These are phyloP conservation scores for Colletotrichum abscissum DNA, from an alignment of 2,329 filamentous ascomycete species.

Conservation along the genomic window DNA sequence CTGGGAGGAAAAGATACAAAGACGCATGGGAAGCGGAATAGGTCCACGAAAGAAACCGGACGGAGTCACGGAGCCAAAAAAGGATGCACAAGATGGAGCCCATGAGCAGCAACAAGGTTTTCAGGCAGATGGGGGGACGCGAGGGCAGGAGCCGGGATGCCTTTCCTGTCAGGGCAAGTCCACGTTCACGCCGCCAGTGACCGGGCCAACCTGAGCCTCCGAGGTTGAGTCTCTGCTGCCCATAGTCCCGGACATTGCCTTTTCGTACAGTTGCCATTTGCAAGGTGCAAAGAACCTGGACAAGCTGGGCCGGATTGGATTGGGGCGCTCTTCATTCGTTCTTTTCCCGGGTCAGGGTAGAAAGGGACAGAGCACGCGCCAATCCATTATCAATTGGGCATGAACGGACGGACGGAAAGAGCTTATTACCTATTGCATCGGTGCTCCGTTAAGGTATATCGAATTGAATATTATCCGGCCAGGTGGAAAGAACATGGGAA, in stretches of 20 bases:
- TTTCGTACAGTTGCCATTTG: not conserved
- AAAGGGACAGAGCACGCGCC: not conserved
- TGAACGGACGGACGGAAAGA: not conserved
- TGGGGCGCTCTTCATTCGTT: not conserved
- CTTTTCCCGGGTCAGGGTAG: not conserved
- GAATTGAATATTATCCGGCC: not conserved
- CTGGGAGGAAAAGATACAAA: not conserved
- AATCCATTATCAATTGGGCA: not conserved
- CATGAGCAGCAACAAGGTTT: constrained; percentile 26
- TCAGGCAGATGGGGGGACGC: constrained; percentile 26
- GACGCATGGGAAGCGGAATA: not conserved
- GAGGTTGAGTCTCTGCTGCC: not conserved
- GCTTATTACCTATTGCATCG: not conserved
- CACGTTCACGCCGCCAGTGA: not conserved
- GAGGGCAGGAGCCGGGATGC: constrained; percentile 13
- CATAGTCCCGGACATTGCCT: not conserved
- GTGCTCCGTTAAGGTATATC: not conserved
- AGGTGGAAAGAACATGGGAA: not conserved
- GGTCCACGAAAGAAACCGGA: not conserved
- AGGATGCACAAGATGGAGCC: not conserved
- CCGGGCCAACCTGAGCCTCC: not conserved
- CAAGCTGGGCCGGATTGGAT: not conserved
- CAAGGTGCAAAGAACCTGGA: not conserved
- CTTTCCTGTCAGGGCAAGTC: constrained; percentile 17
- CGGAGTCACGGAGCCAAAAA: not conserved